phyloP scores from a whole-genome alignment of 1,139 yeast genomes.

The Candida sojae region DNA sequence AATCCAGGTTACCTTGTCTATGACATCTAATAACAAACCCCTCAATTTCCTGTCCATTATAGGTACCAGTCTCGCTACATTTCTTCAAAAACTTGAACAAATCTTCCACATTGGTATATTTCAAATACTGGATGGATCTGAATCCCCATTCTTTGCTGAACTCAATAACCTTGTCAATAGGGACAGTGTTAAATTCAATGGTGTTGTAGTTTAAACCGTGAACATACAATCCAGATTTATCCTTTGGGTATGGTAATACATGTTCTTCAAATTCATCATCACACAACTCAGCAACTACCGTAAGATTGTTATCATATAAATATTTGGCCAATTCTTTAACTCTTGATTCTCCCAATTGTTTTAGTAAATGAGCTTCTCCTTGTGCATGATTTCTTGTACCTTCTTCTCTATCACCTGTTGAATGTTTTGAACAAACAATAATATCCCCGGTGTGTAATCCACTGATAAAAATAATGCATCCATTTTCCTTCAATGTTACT shows the following conservation, averaged over 20 bases:
- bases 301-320: conserved; percentile 54
- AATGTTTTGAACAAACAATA: conserved; percentile 85
- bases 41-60: conserved; percentile 73
- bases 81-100: conserved; percentile 55
- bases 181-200: conserved; percentile 61
- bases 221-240: conserved; percentile 77
- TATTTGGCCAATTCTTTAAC: conserved; percentile 54
- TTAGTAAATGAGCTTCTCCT: conserved; percentile 61
- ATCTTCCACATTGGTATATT: conserved; percentile 34
- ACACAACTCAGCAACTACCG: conserved; percentile 92
- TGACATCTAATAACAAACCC: conserved; percentile 88
- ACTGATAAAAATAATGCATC: conserved; percentile 84
- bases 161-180: conserved; percentile 56
- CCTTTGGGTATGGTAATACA: conserved; percentile 69
- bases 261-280: conserved; percentile 96
- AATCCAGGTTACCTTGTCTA: conserved; percentile 42
- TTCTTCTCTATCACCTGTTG: conserved; percentile 65
- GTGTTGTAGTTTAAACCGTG: conserved; percentile 84
- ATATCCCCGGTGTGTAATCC: conserved; percentile 74
- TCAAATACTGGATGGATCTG: conserved; percentile 50
- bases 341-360: conserved; percentile 46
- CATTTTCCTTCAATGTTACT: conserved; percentile 86
- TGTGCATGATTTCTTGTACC: conserved; percentile 70
- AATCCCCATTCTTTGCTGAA: conserved; percentile 80
- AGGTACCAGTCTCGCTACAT: conserved; percentile 69